Conservation (phyloP, 768 basidiomycete genomes). For the Phaeotremella skinneri region DNA sequence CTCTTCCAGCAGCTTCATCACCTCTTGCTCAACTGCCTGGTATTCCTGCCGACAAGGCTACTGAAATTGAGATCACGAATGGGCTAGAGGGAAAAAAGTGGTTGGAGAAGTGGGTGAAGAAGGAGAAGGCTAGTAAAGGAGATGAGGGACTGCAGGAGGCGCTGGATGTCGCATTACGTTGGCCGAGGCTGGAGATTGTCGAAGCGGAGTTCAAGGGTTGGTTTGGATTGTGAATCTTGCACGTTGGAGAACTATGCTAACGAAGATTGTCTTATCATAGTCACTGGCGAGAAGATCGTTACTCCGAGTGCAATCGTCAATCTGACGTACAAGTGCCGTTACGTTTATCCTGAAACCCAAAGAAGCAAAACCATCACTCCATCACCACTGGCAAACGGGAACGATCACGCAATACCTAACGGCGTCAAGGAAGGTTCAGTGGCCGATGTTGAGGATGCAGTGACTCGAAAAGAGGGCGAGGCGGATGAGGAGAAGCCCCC, state of each 20-base stretch:
- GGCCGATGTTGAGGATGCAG: constrained; percentile 51
- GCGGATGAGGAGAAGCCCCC: constrained; percentile 55
- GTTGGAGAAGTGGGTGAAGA: constrained; percentile 52
- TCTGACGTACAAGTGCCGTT: constrained; percentile 76
- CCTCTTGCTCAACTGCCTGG: constrained; percentile 75
- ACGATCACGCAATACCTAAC: constrained; percentile 32
- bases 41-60: constrained; percentile 56
- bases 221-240: constrained; percentile 19
- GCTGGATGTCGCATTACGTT: constrained; percentile 64
- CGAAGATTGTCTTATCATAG: constrained; percentile 52
- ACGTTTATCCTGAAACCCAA: constrained; percentile 59
- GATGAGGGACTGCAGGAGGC: constrained; percentile 53
- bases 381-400: neutral
- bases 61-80: constrained; percentile 35
- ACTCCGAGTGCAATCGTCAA: constrained; percentile 85
- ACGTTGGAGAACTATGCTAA: constrained; percentile 4
- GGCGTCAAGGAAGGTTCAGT: constrained; percentile 32
- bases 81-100: constrained; percentile 56
- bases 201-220: constrained; percentile 82
- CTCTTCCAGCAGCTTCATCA: constrained; percentile 56
- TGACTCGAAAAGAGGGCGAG: constrained; percentile 39
- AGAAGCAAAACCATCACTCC: constrained; percentile 25
- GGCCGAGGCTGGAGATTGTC: constrained; percentile 74
- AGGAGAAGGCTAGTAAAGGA: constrained; percentile 22
- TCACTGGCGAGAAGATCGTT: constrained; percentile 84